Evolutionary conservation across 306 rosid species (phyloP).

Genomic region (Sesbania bispinosa): DNA sequence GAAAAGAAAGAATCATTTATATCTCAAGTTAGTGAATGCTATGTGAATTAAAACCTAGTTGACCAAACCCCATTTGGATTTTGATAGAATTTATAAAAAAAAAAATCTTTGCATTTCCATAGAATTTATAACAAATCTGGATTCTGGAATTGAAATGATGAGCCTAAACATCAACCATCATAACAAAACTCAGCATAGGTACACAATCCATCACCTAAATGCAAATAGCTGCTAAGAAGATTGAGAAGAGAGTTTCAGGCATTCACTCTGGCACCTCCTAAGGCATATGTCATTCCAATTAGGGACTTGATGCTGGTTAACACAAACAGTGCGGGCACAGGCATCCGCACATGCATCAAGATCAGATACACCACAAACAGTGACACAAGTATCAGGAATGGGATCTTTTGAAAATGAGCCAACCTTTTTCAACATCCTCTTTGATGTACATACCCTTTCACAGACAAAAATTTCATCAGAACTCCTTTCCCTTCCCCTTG

Average conservation of each 20-base stretch:
- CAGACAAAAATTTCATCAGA: conserved; percentile 87
- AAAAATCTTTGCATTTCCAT: too few species aligned
- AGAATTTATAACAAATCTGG: not conserved
- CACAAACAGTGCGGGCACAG: conserved; percentile 89
- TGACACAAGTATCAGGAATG: conserved; percentile 90
- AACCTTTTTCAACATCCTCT: conserved; percentile 89
- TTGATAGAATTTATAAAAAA: too few species aligned
- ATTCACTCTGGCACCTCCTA: conserved; percentile 92
- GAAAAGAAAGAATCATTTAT: conserved; percentile 6
- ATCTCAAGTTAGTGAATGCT: not conserved
- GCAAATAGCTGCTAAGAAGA: conserved; percentile 43
- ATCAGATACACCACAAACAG: conserved; percentile 92
- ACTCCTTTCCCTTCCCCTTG: conserved; percentile 87
- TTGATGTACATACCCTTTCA: conserved; percentile 90
- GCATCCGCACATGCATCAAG: conserved; percentile 96
- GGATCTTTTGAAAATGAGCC: conserved; percentile 95
- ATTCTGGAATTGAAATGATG: conserved; percentile 13
- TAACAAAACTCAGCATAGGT: conserved; percentile 1
- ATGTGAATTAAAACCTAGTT: not conserved
- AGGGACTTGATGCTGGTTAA: conserved; percentile 92
- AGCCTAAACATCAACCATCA: conserved; percentile 12
- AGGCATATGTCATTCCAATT: conserved; percentile 92
- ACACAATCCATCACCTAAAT: conserved; percentile 1
- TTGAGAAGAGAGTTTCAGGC: conserved; percentile 72
- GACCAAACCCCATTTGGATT: conserved; percentile 5